Conservation (phyloP, 495 filamentous ascomycete species). For the Podospora conica region DNA sequence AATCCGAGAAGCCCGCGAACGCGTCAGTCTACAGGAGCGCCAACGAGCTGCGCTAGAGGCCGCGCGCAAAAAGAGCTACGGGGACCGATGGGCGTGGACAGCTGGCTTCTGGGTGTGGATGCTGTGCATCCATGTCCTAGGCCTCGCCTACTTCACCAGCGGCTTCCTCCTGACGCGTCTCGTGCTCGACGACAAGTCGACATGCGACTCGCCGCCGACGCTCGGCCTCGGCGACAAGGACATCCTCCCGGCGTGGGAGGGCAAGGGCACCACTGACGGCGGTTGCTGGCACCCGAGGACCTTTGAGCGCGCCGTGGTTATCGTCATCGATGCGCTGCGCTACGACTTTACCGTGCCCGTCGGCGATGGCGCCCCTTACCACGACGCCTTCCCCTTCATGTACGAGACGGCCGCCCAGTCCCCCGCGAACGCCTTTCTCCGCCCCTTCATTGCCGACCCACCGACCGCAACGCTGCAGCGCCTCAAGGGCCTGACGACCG, state of each 20-base stretch:
- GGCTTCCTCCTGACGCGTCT: slow-evolving; percentile 95
- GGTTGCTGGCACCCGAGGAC: slow-evolving; percentile 96
- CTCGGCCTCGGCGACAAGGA: slow-evolving; percentile 38
- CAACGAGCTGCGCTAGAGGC: slow-evolving; percentile 36
- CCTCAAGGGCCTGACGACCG: slow-evolving; percentile 90
- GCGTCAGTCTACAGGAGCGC: slow-evolving; percentile 23
- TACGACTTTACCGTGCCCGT: slow-evolving; percentile 96
- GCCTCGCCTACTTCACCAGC: slow-evolving; percentile 87
- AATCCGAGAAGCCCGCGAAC: slow-evolving; percentile 10
- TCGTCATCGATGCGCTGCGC: slow-evolving; percentile 88
- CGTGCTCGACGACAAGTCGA: slow-evolving; percentile 83
- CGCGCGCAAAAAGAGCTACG: slow-evolving; percentile 36
- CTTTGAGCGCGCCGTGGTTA: slow-evolving; percentile 84
- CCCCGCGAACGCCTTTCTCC: slow-evolving; percentile 77
- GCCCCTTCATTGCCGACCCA: slow-evolving; percentile 95
- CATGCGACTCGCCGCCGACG: slow-evolving; percentile 62
- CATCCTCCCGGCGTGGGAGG: slow-evolving; percentile 33
- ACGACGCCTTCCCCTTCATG: slow-evolving; percentile 79
- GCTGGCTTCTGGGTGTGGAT: slow-evolving; percentile 49
- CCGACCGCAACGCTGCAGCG: slow-evolving; percentile 90
- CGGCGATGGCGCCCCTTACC: slow-evolving; percentile 54
- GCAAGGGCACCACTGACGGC: slow-evolving; percentile 46
- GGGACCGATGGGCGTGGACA: slow-evolving; percentile 43
- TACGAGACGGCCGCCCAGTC: slow-evolving; percentile 68
- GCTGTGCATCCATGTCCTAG: slow-evolving; percentile 64